Conservation (phyloP, 164 flowering plant species). For the Aristolochia californica region DNA sequence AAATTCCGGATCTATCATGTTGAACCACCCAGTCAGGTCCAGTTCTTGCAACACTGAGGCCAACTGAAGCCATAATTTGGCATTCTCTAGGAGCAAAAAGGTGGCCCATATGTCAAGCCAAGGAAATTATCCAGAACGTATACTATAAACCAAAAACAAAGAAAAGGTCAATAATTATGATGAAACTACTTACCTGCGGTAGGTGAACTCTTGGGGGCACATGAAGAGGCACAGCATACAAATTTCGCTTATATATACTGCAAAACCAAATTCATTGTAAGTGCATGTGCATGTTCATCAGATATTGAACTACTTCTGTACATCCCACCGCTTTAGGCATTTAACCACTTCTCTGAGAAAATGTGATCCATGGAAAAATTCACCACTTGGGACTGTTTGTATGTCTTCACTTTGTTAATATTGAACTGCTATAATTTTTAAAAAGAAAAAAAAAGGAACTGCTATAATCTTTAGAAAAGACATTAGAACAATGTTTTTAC, state of each 20-base stretch:
- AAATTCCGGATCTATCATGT: neutral
- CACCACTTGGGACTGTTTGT: neutral
- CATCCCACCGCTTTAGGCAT: neutral
- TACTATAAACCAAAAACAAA: neutral
- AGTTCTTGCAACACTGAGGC: neutral
- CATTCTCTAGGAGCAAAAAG: neutral
- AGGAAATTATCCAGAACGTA: neutral
- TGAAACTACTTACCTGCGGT: constrained; percentile 11
- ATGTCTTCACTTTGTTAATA: neutral
- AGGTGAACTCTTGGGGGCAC: constrained; percentile 9
- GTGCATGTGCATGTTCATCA: neutral
- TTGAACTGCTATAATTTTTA: neutral
- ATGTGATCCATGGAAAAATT: neutral
- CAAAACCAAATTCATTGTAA: constrained; percentile 1
- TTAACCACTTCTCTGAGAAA: neutral
- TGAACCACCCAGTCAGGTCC: neutral
- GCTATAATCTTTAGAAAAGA: neutral
- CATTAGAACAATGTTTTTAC: neutral
- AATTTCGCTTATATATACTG: constrained; percentile 33
- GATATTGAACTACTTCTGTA: neutral
- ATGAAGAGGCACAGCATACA: constrained; percentile 34
- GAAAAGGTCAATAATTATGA: neutral
- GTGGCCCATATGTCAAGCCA: neutral
- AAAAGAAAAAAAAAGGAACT: neutral
- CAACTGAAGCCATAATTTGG: neutral